A percentile compares a stretch with the other conserved stretches of the same genome.
Evolutionary conservation across 106 monocot species (phyloP).

Genomic region (Allium cepa): DNA sequence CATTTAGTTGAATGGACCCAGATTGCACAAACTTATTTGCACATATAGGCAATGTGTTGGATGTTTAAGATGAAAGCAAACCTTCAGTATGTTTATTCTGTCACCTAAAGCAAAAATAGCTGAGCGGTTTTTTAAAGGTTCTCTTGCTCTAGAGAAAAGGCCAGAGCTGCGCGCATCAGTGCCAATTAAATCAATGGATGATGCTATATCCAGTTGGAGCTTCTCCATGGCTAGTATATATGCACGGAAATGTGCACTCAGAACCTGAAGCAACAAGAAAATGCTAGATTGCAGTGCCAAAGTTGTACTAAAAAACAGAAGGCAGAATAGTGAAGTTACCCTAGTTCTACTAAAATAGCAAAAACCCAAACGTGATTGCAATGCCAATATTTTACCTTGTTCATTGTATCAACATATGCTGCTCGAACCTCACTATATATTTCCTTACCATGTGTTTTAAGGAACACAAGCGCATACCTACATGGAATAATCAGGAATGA

Average conservation of each 20-base stretch:
- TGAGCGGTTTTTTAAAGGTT: slow-evolving; percentile 84
- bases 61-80: slow-evolving; percentile 4
- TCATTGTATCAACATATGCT: slow-evolving; percentile 98
- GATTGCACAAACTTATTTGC: too few species aligned
- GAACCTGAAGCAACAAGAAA: slow-evolving; percentile 41
- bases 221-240: slow-evolving; percentile 99
- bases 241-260: slow-evolving; percentile 97
- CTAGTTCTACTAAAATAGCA: too few species aligned
- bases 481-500: not conserved
- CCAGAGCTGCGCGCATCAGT: slow-evolving; percentile 79
- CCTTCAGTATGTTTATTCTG: slow-evolving; percentile 92
- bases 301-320: too few species aligned
- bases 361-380: not conserved
- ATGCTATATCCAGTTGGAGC: slow-evolving; percentile 92
- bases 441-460: slow-evolving; percentile 91
- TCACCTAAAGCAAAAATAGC: slow-evolving; percentile 95
- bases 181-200: slow-evolving; percentile 86
- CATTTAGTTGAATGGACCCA: too few species aligned
- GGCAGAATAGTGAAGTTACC: too few species aligned
- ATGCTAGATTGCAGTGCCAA: too few species aligned
- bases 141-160: slow-evolving; percentile 80
- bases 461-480: slow-evolving; percentile 76
- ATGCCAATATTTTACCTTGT: slow-evolving; percentile 52
- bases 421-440: slow-evolving; percentile 86
- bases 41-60: too few species aligned